Evolutionary conservation across 805 yeast genomes (phyloP), one percentile per base, ranked within the genome.

Genomic region (Metschnikowia hibisci): DNA sequence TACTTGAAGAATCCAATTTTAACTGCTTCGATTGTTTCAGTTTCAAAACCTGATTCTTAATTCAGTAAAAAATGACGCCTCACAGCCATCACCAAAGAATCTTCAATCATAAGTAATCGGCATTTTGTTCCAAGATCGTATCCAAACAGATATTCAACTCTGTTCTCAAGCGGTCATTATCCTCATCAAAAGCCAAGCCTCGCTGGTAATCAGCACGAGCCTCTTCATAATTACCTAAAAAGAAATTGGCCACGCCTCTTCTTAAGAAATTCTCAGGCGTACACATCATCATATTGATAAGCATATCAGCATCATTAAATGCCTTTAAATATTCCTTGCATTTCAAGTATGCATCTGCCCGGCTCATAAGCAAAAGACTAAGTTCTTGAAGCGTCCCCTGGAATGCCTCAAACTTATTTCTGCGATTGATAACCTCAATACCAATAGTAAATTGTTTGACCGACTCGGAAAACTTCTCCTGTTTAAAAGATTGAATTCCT

Each of bases 351-450:
- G 89, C 81, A 56, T 85, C 95, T 20, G 87, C 76, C 49, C 90
- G 72, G 39, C 85, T 81, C 71, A 81, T 80, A 42, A 85, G 62
- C 57, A 84, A 77, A 52, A 81, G 73, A 33, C 78, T 73, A 39
- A 83, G 62, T 58, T 85, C 93, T 58, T 81, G 85, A 39, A 84
- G 60, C 22, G 86, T 83, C 12, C 83, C 73, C 48, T 80, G 88
- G 60, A 85, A 85, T 4, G 84, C 70, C 57, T 85, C 93, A 66
- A 82, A 84, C 57, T 82, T 81, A 32, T 82, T 76, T 62, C 93
- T 74, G 53, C 83, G 80, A 36, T 71, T 61, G 12, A 84, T 78
- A 74, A 83, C 76, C 42, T 83, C 87, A 28, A 85, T 68, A 3
- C 87, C 91, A 32, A 83, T 66, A 6, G 78, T 59, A 52, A 82